Evolutionary conservation across 805 yeast species (phyloP).

Genomic region (Kregervanrija fluxuum): DNA sequence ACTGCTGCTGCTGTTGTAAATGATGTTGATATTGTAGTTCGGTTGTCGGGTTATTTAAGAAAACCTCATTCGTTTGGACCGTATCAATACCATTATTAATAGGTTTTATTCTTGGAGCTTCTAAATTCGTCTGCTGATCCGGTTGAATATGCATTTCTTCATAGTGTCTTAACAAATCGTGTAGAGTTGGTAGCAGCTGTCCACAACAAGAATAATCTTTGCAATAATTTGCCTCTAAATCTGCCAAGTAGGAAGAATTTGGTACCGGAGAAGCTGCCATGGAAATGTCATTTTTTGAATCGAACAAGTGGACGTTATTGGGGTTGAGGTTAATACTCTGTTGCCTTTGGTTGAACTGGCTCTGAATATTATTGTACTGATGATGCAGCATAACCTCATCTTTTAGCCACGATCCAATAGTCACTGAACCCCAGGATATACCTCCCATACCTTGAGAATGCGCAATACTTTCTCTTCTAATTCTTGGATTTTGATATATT

Average conservation of each 20-base stretch:
- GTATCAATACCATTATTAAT: conserved; percentile 65
- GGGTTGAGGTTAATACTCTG: conserved; percentile 12
- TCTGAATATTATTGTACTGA: not conserved
- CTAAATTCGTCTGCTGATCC: conserved; percentile 32
- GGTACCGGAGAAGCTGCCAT: conserved; percentile 52
- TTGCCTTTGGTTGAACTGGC: conserved; percentile 1
- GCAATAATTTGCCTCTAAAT: conserved; percentile 92
- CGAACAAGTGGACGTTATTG: conserved; percentile 16
- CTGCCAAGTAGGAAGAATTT: conserved; percentile 78
- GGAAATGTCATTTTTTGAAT: conserved; percentile 22
- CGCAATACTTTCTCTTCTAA: conserved; percentile 86
- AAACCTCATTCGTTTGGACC: conserved; percentile 89
- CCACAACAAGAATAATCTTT: conserved; percentile 97
- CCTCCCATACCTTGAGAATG: conserved; percentile 99
- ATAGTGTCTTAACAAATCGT: conserved; percentile 87
- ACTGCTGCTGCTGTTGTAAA: conserved; percentile 9
- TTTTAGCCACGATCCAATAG: conserved; percentile 92
- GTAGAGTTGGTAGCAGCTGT: conserved; percentile 81
- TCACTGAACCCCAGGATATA: conserved; percentile 92
- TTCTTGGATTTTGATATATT: conserved; percentile 37
- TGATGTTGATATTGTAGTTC: conserved; percentile 6
- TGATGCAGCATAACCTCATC: conserved; percentile 72
- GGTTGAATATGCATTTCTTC: conserved; percentile 87
- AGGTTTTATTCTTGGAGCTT: conserved; percentile 37
- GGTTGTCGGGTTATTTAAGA: conserved; percentile 34